phyloP scores from a whole-genome alignment of 352 stramenopile genomes.

The Lagenidium sp. region DNA sequence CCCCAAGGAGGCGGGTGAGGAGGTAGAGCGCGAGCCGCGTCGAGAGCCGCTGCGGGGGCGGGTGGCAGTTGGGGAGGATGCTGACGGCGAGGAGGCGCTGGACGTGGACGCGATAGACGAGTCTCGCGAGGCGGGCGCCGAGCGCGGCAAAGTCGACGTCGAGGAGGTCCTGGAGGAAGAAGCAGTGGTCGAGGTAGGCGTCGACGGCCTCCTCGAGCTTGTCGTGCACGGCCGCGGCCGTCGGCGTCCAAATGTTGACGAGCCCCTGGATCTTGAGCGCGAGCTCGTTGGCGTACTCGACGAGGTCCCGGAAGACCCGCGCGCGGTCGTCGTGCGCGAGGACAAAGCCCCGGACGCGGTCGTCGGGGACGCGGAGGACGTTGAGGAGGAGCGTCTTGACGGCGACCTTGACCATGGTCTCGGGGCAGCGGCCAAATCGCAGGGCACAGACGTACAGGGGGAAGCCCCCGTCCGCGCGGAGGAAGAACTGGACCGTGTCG shows the following conservation, averaged over 20 bases:
- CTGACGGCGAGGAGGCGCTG: conserved; percentile 59
- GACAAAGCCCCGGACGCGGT: conserved; percentile 68
- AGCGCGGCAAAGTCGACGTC: conserved; percentile 78
- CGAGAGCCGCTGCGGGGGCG: conserved; percentile 59
- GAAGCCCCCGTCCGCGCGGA: conserved; percentile 51
- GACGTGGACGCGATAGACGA: conserved; percentile 65
- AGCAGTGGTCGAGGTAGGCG: conserved; percentile 80
- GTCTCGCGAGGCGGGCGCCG: conserved; percentile 68
- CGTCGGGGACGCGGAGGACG: conserved; percentile 68
- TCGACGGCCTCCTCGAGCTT: conserved; percentile 77
- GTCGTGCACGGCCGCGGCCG: conserved; percentile 26
- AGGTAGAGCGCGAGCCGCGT: conserved; percentile 72
- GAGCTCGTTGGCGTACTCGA: conserved; percentile 65
- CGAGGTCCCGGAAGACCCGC: conserved; percentile 77
- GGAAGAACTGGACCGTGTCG: conserved; percentile 88
- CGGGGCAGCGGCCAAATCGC: conserved; percentile 52
- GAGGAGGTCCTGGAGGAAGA: conserved; percentile 79
- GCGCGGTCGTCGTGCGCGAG: conserved; percentile 60
- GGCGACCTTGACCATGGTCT: conserved; percentile 81
- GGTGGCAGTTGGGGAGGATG: conserved; percentile 67
- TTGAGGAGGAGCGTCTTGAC: conserved; percentile 86
- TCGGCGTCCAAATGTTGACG: conserved; percentile 46
- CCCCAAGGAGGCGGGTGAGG: conserved; percentile 58
- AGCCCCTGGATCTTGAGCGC: conserved; percentile 68
- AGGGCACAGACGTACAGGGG: conserved; percentile 70